These are phyloP conservation scores for Vaccinium macrocarpon DNA, from an alignment of 148 eudicot genomes.

Conservation along the genomic window DNA sequence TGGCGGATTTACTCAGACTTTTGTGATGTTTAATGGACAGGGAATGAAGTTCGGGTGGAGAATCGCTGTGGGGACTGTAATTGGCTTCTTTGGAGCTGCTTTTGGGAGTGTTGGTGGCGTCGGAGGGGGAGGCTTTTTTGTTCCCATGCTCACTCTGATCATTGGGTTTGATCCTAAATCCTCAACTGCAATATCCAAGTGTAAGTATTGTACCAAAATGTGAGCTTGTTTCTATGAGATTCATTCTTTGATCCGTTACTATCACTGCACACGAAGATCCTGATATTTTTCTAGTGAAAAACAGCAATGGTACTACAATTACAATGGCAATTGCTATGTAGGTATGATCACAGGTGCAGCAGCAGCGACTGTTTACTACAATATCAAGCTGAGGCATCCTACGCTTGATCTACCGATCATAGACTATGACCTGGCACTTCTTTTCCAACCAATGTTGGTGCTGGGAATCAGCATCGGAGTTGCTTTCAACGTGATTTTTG, in stretches of 20 bases:
- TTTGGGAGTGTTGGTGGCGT: constrained; percentile 99
- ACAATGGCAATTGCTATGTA: constrained; percentile 15
- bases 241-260: neutral
- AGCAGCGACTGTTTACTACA: constrained; percentile 71
- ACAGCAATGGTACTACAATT: neutral
- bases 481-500: constrained; percentile 77
- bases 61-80: constrained; percentile 58
- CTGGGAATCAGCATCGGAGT: constrained; percentile 91
- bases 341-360: constrained; percentile 99
- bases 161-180: constrained; percentile 94
- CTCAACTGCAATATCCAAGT: constrained; percentile 90
- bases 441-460: constrained; percentile 96
- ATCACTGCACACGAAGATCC: neutral
- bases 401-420: constrained; percentile 85
- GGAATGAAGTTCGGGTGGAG: constrained; percentile 78
- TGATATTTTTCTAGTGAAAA: neutral
- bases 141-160: constrained; percentile 85
- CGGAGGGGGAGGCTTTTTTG: constrained; percentile 97
- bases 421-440: constrained; percentile 90
- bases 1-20: neutral
- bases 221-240: neutral
- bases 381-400: constrained; percentile 83
- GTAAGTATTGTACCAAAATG: constrained; percentile 8
- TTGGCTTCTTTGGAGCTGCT: constrained; percentile 89
- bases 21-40: constrained; percentile 34